Evolutionary conservation across 2,329 filamentous ascomycete genomes (phyloP), one percentile per base, ranked within the genome.

Genomic region (Pseudogymnoascus sp.): DNA sequence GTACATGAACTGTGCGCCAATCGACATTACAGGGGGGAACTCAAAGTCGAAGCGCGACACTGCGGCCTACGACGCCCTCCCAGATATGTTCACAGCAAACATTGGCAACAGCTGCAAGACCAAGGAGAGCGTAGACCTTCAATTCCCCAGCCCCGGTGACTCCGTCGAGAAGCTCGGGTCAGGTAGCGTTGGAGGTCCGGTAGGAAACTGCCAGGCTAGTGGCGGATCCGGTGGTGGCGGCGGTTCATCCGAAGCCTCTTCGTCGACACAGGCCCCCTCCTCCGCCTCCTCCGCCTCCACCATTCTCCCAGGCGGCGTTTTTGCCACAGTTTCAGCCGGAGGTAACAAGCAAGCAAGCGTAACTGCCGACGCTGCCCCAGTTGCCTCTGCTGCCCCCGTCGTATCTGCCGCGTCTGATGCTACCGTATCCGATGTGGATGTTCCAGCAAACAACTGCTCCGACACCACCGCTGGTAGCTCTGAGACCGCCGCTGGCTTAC

Each of bases 1-100:
- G 80, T 96, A 97, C 79, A 95, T 96, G 91, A 95, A 96, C 80
- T 99, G 92, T 67, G 90, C 88, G 0, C 83, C 89, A 0, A 73
- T 95, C 55, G 80, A 78, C 0, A 78, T 97, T 21, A 82, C 82
- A 0, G 75, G 73, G 3, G 74, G 75, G 18, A 72, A 75, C 1
- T 70, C 73, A 59, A 81, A 83, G 69, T 57, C 55, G 6, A 57
- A 57, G 55, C 65, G 71, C n/a, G 71, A 70, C 41, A 67, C 82
- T 60, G 72, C 76, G 1, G 81, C 81, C 64, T 81, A 86, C 63
- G 70, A 82, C 38, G 71, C 74, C 0, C 85, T 95, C 10, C 90
- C 90, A 0, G 76, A 84, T 61, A 86, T 95, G 82, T 86, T 91
- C 59, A 79, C 85, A 0, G 86, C 80, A 66, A 85, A 86, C 65